Conservation (phyloP, 208 protist genomes). For the Acanthamoeba quina region DNA sequence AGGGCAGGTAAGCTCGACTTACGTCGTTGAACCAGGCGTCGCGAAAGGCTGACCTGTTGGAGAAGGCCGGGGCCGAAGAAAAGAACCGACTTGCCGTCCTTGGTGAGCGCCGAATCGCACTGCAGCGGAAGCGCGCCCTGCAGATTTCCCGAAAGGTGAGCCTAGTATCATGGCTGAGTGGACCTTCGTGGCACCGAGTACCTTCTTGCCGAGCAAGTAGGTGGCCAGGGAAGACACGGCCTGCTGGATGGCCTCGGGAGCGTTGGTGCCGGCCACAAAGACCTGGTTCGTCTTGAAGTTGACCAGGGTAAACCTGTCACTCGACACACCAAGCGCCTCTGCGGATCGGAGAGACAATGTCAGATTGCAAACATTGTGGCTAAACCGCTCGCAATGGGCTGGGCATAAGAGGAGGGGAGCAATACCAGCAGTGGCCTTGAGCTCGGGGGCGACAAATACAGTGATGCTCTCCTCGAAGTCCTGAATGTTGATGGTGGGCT, state of each 20-base stretch:
- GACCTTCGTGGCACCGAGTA: not conserved
- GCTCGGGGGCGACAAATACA: conserved; percentile 68
- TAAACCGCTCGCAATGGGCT: not conserved
- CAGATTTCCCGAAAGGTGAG: not conserved
- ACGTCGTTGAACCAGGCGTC: not conserved
- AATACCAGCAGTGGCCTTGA: not conserved
- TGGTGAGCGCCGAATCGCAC: conserved; percentile 64
- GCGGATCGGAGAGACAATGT: not conserved
- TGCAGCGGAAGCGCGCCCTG: conserved; percentile 56
- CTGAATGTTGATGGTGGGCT: not conserved
- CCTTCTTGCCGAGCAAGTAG: conserved; percentile 56
- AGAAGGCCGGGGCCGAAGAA: conserved; percentile 36
- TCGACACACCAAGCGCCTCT: conserved; percentile 45
- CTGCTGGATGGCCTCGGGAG: conserved; percentile 62
- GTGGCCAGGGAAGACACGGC: conserved; percentile 50
- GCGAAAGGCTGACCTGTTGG: not conserved
- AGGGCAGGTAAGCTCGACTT: not conserved
- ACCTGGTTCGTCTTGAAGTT: conserved; percentile 73
- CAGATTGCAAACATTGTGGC: not conserved
- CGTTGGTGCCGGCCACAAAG: conserved; percentile 57
- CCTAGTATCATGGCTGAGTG: no score
- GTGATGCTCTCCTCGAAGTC: conserved; percentile 74
- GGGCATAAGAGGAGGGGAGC: not conserved
- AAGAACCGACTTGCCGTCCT: conserved; percentile 59
- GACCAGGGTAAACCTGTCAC: conserved; percentile 60